Evolutionary conservation across 2,329 filamentous ascomycete species (phyloP), one percentile per base, ranked within the genome.

Genomic region (Leptographium galeiforme): DNA sequence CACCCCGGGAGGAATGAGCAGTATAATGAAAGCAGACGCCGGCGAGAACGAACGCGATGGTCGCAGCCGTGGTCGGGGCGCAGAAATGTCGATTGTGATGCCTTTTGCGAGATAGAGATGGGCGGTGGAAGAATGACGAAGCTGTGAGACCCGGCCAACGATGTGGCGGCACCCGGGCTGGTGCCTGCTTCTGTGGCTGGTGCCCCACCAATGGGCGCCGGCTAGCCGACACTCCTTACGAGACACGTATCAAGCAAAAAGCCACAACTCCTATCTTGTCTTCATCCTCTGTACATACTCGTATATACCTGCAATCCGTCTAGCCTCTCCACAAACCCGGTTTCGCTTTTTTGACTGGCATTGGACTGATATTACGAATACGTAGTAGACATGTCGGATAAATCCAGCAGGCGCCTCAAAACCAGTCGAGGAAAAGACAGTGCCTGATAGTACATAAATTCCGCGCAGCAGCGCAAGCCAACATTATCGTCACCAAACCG

Each of bases 81-180:
- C 32, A 52, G 41, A 33, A 41, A 46, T 51, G 48, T 38, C 12
- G 39, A 49, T 19, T 11, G 16, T 18, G 48, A 50, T 30, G 25
- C n/a, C 50, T 33, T 40, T 39, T 48, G 18, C 51, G 49, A 49
- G 32, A 41, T 14, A 30, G 2, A 44, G 48, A 38, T 30, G 19
- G 41, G 12, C 11, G 48, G 51, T 30, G 39, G 40, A 38, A 30
- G 52, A 56, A 59, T 59, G 57, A 56, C 57, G 57, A 59, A 57
- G 56, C 57, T 56, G 45, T 44, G 18, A 45, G 18, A 45, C 39
- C 47, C 40, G 25, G 30, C 32, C 49, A 41, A 50, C 32, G 32
- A 19, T 46, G 48, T 33, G 11, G 49, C 13, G 41, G 41, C 18
- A 30, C 8, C 18, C 18, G 18, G 41, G 40, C 40, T 44, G 41